phyloP scores from a whole-genome alignment of 2,329 filamentous ascomycete species.

The Alternaria brassicae region DNA sequence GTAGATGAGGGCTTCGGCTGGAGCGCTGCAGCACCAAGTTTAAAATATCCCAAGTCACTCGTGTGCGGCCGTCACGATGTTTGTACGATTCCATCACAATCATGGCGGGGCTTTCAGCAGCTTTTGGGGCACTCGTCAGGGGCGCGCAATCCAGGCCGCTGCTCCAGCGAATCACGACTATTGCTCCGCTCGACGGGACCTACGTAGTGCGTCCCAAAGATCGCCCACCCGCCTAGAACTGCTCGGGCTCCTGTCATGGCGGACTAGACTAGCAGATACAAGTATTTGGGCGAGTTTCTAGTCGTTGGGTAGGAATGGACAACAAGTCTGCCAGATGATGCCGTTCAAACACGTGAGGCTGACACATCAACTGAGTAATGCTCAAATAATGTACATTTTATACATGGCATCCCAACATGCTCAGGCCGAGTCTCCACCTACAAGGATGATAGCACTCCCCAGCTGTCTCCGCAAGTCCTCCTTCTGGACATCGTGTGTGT shows the following conservation, averaged over 20 bases:
- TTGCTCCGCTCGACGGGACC: slow-evolving; percentile 4
- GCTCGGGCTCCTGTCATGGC: slow-evolving; percentile 8
- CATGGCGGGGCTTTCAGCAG: slow-evolving; percentile 16
- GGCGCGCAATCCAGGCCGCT: slow-evolving; percentile 12
- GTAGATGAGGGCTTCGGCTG: not conserved
- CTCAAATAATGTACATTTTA: not conserved
- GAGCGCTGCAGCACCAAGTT: not conserved
- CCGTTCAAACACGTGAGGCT: not conserved
- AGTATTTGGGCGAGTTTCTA: not conserved
- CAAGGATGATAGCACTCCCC: slow-evolving; percentile 83
- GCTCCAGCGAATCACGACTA: slow-evolving; percentile 16
- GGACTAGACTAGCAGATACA: not conserved
- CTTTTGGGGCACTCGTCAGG: slow-evolving; percentile 17
- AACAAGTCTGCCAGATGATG: not conserved
- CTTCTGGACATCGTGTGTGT: slow-evolving; percentile 95
- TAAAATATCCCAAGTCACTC: not conserved
- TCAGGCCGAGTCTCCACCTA: slow-evolving; percentile 55
- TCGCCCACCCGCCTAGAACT: not conserved
- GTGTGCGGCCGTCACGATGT: slow-evolving; percentile 1
- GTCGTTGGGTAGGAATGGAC: not conserved
- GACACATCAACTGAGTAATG: not conserved
- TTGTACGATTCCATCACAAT: slow-evolving; percentile 1
- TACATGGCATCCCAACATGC: not conserved
- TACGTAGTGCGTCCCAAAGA: not conserved
- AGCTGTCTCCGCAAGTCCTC: slow-evolving; percentile 89